Evolutionary conservation across 164 flowering plant species (phyloP), one percentile per base, ranked within the genome.

Genomic region (Tinospora cordifolia): DNA sequence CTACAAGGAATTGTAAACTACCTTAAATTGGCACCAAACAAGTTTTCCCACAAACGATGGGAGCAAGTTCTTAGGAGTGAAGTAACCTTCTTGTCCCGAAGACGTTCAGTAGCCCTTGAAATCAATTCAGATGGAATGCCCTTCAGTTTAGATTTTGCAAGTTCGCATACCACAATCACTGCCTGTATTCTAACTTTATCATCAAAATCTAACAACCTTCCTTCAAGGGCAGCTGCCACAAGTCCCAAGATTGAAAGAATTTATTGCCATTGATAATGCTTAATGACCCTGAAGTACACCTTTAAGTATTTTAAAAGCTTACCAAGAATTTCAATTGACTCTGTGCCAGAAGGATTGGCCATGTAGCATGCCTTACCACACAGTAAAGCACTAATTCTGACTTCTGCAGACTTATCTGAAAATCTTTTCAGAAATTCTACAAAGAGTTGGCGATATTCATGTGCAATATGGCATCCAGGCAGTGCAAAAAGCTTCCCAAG

Each of bases 61-160:
- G 19, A 27, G 34, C 14, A 67, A 40, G 38, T n/a, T 49, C 25
- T 34, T 8, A 36, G n/a, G 57, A 27, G 62, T 15, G 67, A 30
- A 60, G 19, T 41, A 60, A 88, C 99, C 96, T 89, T 94, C 80
- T 88, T 94, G 81, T 94, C 99, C 57, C 99, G 86, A 75, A 94
- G 90, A 63, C 99, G 83, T 71, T 92, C 93, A 46, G 82, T 71
- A 47, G 83, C 88, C 68, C 75, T 83, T 76, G 76, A 76, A 66
- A 94, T 78, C 38, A 90, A 76, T 59, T 79, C 81, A 58, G 82
- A 67, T 15, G 86, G 87, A 71, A 81, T 68, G 58, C 68, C 63
- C 71, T 86, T 87, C 41, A 80, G 67, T 71, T 84, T 84, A 67
- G 79, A 82, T 70, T 66, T 83, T 62, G 87, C 88, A 67, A 94